These are phyloP conservation scores for Wickerhamiella australiensis DNA, from an alignment of 805 yeast genomes.

Conservation along the genomic window DNA sequence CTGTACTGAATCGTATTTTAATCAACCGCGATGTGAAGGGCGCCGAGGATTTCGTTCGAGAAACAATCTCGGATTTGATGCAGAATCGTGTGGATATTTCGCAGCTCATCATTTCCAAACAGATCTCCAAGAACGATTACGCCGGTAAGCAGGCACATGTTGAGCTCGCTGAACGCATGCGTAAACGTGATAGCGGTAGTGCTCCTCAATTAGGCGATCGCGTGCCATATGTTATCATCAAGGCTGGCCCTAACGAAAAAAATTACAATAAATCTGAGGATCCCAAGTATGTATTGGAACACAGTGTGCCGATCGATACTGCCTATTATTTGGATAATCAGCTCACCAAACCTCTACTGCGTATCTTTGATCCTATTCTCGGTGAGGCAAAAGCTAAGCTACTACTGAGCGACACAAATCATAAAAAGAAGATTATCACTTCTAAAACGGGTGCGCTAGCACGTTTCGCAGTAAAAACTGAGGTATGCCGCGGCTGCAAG, in stretches of 20 bases:
- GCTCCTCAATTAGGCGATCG: constrained; percentile 97
- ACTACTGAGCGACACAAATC: constrained; percentile 69
- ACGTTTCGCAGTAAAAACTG: constrained; percentile 84
- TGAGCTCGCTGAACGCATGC: constrained; percentile 90
- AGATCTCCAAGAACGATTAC: constrained; percentile 77
- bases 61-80: constrained; percentile 75
- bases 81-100: constrained; percentile 90
- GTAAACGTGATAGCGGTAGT: constrained; percentile 90
- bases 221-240: constrained; percentile 89
- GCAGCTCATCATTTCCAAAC: constrained; percentile 86
- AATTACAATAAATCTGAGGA: constrained; percentile 95
- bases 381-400: constrained; percentile 77
- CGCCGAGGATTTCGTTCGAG: constrained; percentile 76
- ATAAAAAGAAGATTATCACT: constrained; percentile 54
- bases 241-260: constrained; percentile 65
- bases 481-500: constrained; percentile 78
- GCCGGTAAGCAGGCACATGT: constrained; percentile 97
- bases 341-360: constrained; percentile 77
- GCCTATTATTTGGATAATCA: constrained; percentile 89
- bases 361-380: constrained; percentile 89
- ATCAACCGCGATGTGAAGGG: constrained; percentile 78
- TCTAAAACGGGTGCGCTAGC: constrained; percentile 78
- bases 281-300: constrained; percentile 83
- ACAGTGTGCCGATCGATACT: constrained; percentile 87
- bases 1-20: constrained; percentile 70